Base-by-base conservation (phyloP, 1,139 yeast species). In the Yamadazyma diospyri region DNA sequence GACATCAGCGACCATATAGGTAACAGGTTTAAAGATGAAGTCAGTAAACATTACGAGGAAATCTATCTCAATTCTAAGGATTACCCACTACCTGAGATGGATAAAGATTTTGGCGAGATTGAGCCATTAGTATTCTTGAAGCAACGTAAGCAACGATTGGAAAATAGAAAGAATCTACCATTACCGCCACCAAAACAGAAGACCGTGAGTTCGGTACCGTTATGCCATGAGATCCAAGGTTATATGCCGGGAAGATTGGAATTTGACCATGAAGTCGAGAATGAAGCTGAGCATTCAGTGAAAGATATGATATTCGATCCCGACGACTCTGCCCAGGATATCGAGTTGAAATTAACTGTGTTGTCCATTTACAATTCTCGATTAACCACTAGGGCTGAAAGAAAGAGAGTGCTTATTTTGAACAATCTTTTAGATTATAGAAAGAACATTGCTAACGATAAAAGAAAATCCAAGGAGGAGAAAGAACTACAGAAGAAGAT, bases 191-290 rank as follows among this genome's bases (percentile, higher is more conserved):
- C 94, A 15, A 88, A 89, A 35, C 77, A 81, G 37, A 89, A 88
- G 54, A 87, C 94, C 2, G 81, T 84, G 32, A 89, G 97, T 0
- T 86, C 96, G 8, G 94, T 85, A 6, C 99, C 99, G 0, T 72
- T 94, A 34, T 89, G 97, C 62, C 97, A 94, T 53, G 97, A 94
- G 51, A 78, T 92, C 41, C 97, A 92, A 58, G 97, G 97, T 3
- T 92, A 81, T 55, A 92, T 94, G 99, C 99, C 99, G 23, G 99
- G 98, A 30, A 76, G 98, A 49, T 67, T 92, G 43, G 99, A 92
- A 56, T 92, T 92, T 58, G 99, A 92, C 52, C 86, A 82, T 39
- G 99, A 92, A 55, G 88, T 85, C 25, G 98, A 94, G 55, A 92
- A 92, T 51, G 99, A 92, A 34, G 98, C 98, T 0, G 99, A 92